phyloP scores from a whole-genome alignment of 202 grass and related monocot genomes.

The Carex arenaria region DNA sequence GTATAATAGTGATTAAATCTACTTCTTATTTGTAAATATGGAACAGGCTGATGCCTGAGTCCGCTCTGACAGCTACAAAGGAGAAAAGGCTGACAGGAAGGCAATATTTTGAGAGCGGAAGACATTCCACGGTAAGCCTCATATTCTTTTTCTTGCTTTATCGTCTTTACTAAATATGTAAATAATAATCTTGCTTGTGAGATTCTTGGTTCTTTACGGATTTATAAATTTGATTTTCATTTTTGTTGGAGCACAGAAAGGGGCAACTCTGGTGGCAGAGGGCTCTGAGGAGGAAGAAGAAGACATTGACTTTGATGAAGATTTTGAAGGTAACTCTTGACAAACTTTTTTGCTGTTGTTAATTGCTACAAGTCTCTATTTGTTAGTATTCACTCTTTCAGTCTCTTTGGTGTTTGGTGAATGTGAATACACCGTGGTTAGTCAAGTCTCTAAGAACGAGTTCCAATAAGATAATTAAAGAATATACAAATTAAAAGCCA shows the following conservation, averaged over 20 bases:
- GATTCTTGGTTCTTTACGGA: not conserved
- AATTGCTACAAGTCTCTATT: not conserved
- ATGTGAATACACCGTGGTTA: not conserved
- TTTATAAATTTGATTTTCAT: conserved; percentile 6
- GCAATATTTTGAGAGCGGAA: conserved; percentile 94
- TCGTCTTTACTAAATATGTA: not conserved
- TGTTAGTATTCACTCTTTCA: not conserved
- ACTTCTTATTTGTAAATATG: not conserved
- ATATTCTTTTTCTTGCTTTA: conserved; percentile 12
- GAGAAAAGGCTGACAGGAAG: conserved; percentile 87
- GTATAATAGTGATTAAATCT: not conserved
- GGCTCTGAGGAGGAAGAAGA: conserved; percentile 86
- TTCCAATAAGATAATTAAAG: not conserved
- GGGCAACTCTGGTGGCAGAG: conserved; percentile 59
- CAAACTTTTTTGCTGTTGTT: not conserved
- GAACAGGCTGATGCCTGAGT: conserved; percentile 96
- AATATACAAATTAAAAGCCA: too few species aligned
- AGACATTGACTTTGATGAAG: conserved; percentile 88
- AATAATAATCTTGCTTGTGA: not conserved
- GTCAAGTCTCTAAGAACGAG: not conserved
- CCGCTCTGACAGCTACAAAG: conserved; percentile 74
- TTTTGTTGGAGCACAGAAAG: conserved; percentile 54
- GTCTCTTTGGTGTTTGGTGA: not conserved
- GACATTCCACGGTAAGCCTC: conserved; percentile 52
- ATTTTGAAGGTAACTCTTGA: conserved; percentile 74